A percentile compares a stretch with the other conserved stretches of the same genome.
Conservation (phyloP, 331 rosid genomes). For the Arachis monticola region DNA sequence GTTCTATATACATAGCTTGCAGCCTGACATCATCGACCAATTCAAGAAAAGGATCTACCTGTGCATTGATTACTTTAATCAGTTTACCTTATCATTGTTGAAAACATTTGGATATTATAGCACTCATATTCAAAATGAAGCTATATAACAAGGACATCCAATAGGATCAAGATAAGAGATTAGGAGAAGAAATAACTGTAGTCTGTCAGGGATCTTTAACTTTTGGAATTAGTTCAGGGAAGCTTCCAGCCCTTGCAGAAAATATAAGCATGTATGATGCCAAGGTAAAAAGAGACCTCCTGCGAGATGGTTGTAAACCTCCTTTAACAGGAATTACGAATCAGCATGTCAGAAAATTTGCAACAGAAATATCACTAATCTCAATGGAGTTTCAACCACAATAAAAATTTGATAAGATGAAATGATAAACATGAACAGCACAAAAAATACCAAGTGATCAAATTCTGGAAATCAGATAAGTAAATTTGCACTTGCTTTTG, state of each 20-base stretch:
- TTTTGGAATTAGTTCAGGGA: constrained; percentile 68
- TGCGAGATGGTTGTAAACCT: constrained; percentile 73
- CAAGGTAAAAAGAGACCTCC: constrained; percentile 88
- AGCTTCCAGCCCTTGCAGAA: constrained; percentile 72
- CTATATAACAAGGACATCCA: constrained; percentile 27
- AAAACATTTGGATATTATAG: constrained; percentile 1
- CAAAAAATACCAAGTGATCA: not conserved
- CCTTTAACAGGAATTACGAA: constrained; percentile 54
- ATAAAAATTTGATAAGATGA: not conserved
- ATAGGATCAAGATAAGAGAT: constrained; percentile 27
- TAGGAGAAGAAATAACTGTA: constrained; percentile 51
- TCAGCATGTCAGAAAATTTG: constrained; percentile 35
- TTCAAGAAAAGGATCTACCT: constrained; percentile 91
- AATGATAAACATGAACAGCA: constrained; percentile 2
- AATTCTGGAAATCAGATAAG: constrained; percentile 19
- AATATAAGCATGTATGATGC: constrained; percentile 84
- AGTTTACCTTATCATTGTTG: constrained; percentile 5
- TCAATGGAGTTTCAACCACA: constrained; percentile 20
- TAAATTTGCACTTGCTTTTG: constrained; percentile 15
- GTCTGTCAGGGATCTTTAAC: constrained; percentile 59
- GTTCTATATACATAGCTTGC: constrained; percentile 59
- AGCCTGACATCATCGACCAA: constrained; percentile 68
- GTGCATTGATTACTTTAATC: constrained; percentile 44
- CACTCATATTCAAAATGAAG: constrained; percentile 33
- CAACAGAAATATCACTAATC: constrained; percentile 5